These are phyloP conservation scores for Pseudogymnoascus sp. DNA, from an alignment of 2,329 filamentous ascomycete genomes.

Conservation along the genomic window DNA sequence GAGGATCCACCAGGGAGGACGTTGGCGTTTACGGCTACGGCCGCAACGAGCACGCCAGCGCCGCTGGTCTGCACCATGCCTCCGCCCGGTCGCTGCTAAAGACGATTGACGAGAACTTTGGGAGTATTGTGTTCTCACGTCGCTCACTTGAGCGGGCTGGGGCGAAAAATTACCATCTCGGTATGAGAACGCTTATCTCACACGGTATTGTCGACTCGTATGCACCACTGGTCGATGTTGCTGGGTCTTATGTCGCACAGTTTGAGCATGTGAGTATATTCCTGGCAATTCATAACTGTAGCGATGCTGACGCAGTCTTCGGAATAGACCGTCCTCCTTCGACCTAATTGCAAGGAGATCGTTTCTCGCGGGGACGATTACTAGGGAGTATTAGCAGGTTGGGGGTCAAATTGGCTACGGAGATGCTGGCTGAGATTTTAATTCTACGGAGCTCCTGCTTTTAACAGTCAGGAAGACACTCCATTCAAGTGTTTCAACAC, in stretches of 20 bases:
- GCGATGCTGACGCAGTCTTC: constrained; percentile 5
- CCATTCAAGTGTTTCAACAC: neutral
- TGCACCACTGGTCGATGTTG: constrained; percentile 46
- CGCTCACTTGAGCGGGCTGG: constrained; percentile 58
- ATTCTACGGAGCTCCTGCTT: neutral
- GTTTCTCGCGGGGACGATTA: constrained; percentile 46
- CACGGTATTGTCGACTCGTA: constrained; percentile 51
- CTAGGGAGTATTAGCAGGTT: constrained; percentile 21
- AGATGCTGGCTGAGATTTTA: neutral
- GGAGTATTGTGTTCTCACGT: constrained; percentile 51
- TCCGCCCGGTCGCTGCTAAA: constrained; percentile 50
- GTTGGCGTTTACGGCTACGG: constrained; percentile 46
- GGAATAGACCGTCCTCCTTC: constrained; percentile 39
- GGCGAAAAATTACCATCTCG: constrained; percentile 48
- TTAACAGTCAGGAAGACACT: neutral
- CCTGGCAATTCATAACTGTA: neutral
- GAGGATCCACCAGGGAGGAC: constrained; percentile 40
- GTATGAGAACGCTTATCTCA: constrained; percentile 48
- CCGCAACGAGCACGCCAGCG: constrained; percentile 31
- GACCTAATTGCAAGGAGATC: constrained; percentile 40
- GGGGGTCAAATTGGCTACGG: neutral
- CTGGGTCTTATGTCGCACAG: constrained; percentile 55
- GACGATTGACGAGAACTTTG: constrained; percentile 54
- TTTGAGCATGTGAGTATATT: constrained; percentile 45
- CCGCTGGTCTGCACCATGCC: constrained; percentile 34